Conservation (phyloP, 176 grass and related monocot genomes). For the Hordeum vulgare region DNA sequence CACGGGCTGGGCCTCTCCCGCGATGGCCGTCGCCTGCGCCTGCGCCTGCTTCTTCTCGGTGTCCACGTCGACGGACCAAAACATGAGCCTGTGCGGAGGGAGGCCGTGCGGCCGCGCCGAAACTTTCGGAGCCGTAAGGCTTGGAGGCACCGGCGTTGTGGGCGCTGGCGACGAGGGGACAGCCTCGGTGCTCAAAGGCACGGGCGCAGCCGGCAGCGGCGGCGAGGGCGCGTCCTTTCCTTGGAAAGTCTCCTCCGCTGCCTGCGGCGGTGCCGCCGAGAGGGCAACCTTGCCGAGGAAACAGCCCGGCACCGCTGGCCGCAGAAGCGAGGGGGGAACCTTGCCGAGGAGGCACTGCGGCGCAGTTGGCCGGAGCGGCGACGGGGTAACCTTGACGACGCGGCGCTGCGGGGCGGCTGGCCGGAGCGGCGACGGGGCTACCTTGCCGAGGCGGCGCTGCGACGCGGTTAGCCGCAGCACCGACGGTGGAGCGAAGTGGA, state of each 20-base stretch:
- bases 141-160: not conserved
- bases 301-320: not conserved
- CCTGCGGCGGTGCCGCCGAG: not conserved
- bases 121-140: not conserved
- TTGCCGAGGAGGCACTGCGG: not conserved
- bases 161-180: not conserved
- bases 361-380: not conserved
- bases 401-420: not conserved
- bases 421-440: not conserved
- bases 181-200: not conserved
- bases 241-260: not conserved
- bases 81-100: slow-evolving; percentile 19
- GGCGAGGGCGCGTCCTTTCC: not conserved
- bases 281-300: not conserved
- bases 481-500: not conserved
- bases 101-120: not conserved
- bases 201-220: not conserved
- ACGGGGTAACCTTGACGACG: not conserved
- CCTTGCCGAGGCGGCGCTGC: not conserved
- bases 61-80: not conserved
- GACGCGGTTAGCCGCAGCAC: not conserved
- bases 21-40: not conserved
- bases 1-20: not conserved
- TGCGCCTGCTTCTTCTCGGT: not conserved
- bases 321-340: not conserved